phyloP scores from a whole-genome alignment of 2,329 filamentous ascomycete species.

The Arthroderma sp. region DNA sequence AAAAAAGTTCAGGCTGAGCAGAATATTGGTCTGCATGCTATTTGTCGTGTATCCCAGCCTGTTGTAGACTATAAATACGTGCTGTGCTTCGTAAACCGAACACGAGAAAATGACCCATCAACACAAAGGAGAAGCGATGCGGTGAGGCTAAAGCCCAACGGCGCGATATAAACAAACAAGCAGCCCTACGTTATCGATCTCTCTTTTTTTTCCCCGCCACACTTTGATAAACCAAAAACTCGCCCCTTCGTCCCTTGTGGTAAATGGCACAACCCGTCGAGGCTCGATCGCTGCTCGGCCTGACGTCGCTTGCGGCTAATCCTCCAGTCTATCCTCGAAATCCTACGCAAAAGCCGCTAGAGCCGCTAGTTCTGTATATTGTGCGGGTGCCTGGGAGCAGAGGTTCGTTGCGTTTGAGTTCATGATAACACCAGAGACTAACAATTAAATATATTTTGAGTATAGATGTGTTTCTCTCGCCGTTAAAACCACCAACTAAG shows the following conservation, averaged over 20 bases:
- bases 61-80: too few species aligned
- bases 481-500: slow-evolving; percentile 75
- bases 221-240: neutral
- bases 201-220: too few species aligned
- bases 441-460: neutral
- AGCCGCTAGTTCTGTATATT: slow-evolving; percentile 76
- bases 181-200: too few species aligned
- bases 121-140: too few species aligned
- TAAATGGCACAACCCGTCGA: slow-evolving; percentile 38
- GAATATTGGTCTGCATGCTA: too few species aligned
- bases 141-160: too few species aligned
- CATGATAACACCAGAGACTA: neutral
- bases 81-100: too few species aligned
- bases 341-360: slow-evolving; percentile 53
- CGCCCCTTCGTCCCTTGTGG: neutral
- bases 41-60: too few species aligned
- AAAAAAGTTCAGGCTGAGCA: too few species aligned
- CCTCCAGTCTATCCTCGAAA: slow-evolving; percentile 76
- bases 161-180: too few species aligned
- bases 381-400: slow-evolving; percentile 81
- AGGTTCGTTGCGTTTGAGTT: slow-evolving; percentile 40
- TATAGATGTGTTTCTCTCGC: slow-evolving; percentile 79
- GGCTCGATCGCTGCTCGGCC: slow-evolving; percentile 66
- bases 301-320: slow-evolving; percentile 71
- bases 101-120: too few species aligned